These are phyloP conservation scores for Beauveria sp. DNA, from an alignment of 2,329 filamentous ascomycete species.

Conservation along the genomic window DNA sequence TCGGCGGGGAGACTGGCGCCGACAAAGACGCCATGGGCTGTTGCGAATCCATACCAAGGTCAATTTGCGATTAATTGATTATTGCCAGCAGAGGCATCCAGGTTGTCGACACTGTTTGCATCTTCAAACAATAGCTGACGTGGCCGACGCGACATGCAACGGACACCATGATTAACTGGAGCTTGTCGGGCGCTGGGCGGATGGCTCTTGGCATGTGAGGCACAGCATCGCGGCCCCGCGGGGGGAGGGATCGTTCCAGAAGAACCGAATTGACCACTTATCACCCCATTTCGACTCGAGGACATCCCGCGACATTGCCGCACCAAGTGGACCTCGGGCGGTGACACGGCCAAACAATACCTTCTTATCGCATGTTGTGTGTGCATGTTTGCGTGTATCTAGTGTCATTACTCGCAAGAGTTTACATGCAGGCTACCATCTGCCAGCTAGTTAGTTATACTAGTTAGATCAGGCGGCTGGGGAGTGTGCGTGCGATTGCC, in stretches of 20 bases:
- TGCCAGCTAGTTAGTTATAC: too few species aligned
- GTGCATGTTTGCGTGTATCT: not conserved
- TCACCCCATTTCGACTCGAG: not conserved
- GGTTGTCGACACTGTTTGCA: not conserved
- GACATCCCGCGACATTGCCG: not conserved
- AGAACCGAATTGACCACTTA: not conserved
- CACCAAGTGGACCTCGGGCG: not conserved
- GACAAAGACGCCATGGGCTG: not conserved
- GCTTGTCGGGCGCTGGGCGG: not conserved
- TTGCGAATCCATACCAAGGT: not conserved
- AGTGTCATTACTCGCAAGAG: not conserved
- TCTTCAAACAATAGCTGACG: not conserved
- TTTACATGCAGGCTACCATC: too few species aligned
- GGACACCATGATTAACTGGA: too few species aligned
- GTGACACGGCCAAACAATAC: not conserved
- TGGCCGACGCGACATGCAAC: not conserved
- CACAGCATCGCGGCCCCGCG: not conserved
- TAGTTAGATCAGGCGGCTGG: not conserved
- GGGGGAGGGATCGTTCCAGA: not conserved
- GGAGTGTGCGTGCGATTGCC: not conserved
- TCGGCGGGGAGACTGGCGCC: too few species aligned
- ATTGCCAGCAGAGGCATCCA: not conserved
- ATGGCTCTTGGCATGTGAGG: conserved; percentile 2
- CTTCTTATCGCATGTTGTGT: not conserved
- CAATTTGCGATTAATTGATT: too few species aligned